These are phyloP conservation scores for Clarireedia paspali DNA, from an alignment of 2,329 filamentous ascomycete genomes.

Conservation along the genomic window DNA sequence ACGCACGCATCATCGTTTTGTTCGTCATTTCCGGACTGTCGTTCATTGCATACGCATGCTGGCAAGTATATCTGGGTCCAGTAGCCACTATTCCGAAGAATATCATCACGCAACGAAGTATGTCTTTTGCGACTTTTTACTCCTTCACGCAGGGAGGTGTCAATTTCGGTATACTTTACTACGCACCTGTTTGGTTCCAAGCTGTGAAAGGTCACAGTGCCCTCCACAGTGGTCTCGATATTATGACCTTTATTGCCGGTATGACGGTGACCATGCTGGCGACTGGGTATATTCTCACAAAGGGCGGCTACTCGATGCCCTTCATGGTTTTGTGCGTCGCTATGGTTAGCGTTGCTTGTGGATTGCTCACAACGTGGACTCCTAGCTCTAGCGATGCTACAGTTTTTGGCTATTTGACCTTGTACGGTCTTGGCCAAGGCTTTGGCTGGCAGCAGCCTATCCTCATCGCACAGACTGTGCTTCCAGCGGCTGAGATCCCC, in stretches of 20 bases:
- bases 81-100: slow-evolving; percentile 30
- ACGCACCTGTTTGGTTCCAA: slow-evolving; percentile 41
- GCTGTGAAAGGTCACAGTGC: slow-evolving; percentile 34
- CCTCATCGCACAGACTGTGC: slow-evolving; percentile 37
- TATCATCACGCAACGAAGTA: slow-evolving; percentile 29
- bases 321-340: slow-evolving; percentile 12
- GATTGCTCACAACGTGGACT: slow-evolving; percentile 29
- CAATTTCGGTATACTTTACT: slow-evolving; percentile 19
- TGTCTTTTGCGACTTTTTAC: not conserved
- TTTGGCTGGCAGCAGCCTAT: slow-evolving; percentile 38
- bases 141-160: slow-evolving; percentile 17
- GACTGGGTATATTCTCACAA: slow-evolving; percentile 16
- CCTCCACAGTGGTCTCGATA: slow-evolving; percentile 35
- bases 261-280: slow-evolving; percentile 20
- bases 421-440: slow-evolving; percentile 36
- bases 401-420: slow-evolving; percentile 44
- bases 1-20: slow-evolving; percentile 27
- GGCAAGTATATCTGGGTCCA: slow-evolving; percentile 5
- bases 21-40: slow-evolving; percentile 26
- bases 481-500: slow-evolving; percentile 42
- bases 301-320: slow-evolving; percentile 28
- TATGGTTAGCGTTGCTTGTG: slow-evolving; percentile 10
- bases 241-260: slow-evolving; percentile 28
- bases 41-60: slow-evolving; percentile 23
- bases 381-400: slow-evolving; percentile 31